A percentile compares a stretch with the other conserved stretches of the same genome.
phyloP scores from a whole-genome alignment of 805 yeast genomes.

The Hagleromyces aurorensis region DNA sequence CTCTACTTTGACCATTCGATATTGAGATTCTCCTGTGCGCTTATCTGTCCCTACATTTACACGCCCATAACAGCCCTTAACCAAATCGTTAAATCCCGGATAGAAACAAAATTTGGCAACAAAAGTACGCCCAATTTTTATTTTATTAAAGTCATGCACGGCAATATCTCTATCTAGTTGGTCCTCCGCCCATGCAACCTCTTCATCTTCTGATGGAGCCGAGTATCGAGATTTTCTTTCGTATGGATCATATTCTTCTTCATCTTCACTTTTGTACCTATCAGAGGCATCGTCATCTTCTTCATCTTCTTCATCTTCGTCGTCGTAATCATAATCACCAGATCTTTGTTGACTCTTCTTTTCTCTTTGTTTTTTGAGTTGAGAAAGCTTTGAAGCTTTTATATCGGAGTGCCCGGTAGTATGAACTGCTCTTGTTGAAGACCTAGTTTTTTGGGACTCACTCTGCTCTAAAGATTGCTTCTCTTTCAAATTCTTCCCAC shows the following conservation, averaged over 20 bases:
- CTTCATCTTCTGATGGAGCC: constrained; percentile 40
- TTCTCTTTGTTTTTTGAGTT: constrained; percentile 68
- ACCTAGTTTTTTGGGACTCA: constrained; percentile 21
- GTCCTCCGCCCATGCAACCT: constrained; percentile 43
- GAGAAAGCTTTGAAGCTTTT: constrained; percentile 51
- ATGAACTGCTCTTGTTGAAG: constrained; percentile 31
- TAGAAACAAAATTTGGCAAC: constrained; percentile 71
- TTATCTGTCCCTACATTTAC: constrained; percentile 71
- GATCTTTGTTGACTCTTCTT: constrained; percentile 43
- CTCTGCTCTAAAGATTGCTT: constrained; percentile 24
- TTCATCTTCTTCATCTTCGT: constrained; percentile 31
- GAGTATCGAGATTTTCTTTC: constrained; percentile 26
- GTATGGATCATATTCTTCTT: constrained; percentile 35
- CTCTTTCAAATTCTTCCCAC: constrained; percentile 47
- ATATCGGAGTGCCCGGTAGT: constrained; percentile 34
- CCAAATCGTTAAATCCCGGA: constrained; percentile 66
- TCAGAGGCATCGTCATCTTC: constrained; percentile 37
- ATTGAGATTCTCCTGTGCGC: constrained; percentile 53
- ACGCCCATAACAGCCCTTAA: constrained; percentile 71
- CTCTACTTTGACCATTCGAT: constrained; percentile 78
- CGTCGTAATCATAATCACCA: constrained; percentile 40
- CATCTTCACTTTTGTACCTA: constrained; percentile 36
- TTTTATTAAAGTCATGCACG: constrained; percentile 58
- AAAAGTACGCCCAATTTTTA: constrained; percentile 70
- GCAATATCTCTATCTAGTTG: constrained; percentile 39